Percentiles rank a stretch among this genome's conserved stretches.
These are phyloP conservation scores for Ogataea nonfermentans DNA, from an alignment of 805 yeast genomes.

Conservation along the genomic window DNA sequence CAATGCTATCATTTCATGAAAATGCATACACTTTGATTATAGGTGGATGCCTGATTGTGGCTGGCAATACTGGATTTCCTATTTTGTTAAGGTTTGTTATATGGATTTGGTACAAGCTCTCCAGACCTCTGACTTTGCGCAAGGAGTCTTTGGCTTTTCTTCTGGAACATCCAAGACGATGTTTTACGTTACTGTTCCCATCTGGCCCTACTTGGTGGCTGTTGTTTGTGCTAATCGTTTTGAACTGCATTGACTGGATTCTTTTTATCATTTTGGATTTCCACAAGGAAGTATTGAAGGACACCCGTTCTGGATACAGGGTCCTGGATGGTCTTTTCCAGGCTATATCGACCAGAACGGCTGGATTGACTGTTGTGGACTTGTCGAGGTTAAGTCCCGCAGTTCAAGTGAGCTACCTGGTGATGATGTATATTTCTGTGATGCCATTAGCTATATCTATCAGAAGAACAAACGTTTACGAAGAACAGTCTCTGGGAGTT, in stretches of 20 bases:
- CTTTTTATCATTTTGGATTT: slow-evolving; percentile 79
- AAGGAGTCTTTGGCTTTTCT: slow-evolving; percentile 82
- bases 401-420: slow-evolving; percentile 86
- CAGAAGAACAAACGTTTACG: slow-evolving; percentile 95
- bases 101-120: slow-evolving; percentile 70
- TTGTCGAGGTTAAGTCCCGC: slow-evolving; percentile 78
- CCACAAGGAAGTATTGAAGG: slow-evolving; percentile 47
- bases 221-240: slow-evolving; percentile 62
- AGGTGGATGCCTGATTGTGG: slow-evolving; percentile 68
- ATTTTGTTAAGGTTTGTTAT: slow-evolving; percentile 74
- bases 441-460: slow-evolving; percentile 94
- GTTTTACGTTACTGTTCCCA: slow-evolving; percentile 90
- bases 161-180: slow-evolving; percentile 94
- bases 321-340: slow-evolving; percentile 84
- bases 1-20: slow-evolving; percentile 65
- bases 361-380: slow-evolving; percentile 79
- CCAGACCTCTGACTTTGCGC: slow-evolving; percentile 61
- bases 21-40: slow-evolving; percentile 65
- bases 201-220: slow-evolving; percentile 96
- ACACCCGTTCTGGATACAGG: slow-evolving; percentile 62
- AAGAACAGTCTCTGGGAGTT: slow-evolving; percentile 95
- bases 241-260: slow-evolving; percentile 77
- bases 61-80: slow-evolving; percentile 97
- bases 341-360: slow-evolving; percentile 90
- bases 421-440: slow-evolving; percentile 98